Evolutionary conservation across 768 basidiomycete species (phyloP).

Genomic region (Suillus sp.): DNA sequence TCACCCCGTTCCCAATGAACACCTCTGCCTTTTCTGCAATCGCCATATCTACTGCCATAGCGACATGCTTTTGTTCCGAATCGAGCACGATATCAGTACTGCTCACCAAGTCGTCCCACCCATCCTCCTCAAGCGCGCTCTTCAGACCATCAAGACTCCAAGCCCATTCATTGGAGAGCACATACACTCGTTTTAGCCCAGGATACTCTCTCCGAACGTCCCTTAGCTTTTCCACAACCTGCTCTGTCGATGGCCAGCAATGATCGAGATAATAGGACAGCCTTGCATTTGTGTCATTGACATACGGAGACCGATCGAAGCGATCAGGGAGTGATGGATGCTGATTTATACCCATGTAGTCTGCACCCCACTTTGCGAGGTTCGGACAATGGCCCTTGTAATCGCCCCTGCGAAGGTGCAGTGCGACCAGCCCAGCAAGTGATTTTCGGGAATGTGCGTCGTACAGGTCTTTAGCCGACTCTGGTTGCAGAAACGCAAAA

Average conservation of each 20-base stretch:
- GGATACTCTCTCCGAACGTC: slow-evolving; percentile 37
- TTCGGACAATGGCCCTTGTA: slow-evolving; percentile 56
- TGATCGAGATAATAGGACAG: slow-evolving; percentile 42
- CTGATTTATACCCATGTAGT: slow-evolving; percentile 55
- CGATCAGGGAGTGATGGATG: slow-evolving; percentile 43
- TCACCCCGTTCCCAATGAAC: slow-evolving; percentile 62
- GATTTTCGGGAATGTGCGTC: slow-evolving; percentile 23
- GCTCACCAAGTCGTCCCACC: slow-evolving; percentile 51
- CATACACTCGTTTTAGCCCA: slow-evolving; percentile 40
- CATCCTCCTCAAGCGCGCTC: slow-evolving; percentile 42
- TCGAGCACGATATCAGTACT: slow-evolving; percentile 46
- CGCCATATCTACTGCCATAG: slow-evolving; percentile 61
- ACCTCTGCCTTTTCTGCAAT: slow-evolving; percentile 59
- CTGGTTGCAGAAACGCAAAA: slow-evolving; percentile 43
- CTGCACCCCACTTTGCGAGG: slow-evolving; percentile 44
- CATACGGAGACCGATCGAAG: slow-evolving; percentile 36
- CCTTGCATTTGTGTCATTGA: slow-evolving; percentile 14
- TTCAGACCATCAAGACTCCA: slow-evolving; percentile 44
- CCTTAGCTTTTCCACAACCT: slow-evolving; percentile 43
- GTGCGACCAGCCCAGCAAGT: slow-evolving; percentile 49
- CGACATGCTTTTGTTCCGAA: slow-evolving; percentile 47
- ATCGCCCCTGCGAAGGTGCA: slow-evolving; percentile 61
- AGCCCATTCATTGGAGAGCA: slow-evolving; percentile 55
- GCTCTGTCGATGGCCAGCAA: slow-evolving; percentile 44
- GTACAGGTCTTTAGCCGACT: slow-evolving; percentile 27